Evolutionary conservation across 2,329 filamentous ascomycete species (phyloP).

Genomic region (Sporothrix variecibatus): DNA sequence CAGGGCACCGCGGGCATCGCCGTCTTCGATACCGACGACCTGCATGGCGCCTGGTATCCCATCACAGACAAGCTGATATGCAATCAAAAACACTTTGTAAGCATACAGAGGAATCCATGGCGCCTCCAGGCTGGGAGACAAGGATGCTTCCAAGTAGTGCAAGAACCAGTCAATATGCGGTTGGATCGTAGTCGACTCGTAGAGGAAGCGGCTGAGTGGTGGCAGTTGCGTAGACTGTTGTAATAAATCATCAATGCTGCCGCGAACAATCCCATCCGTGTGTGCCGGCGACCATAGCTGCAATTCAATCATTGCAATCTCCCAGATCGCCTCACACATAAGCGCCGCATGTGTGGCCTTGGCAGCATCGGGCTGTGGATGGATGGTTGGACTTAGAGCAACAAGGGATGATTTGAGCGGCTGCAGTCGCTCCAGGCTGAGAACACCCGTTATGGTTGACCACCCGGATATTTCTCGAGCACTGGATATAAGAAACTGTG

Average conservation of each 20-base stretch:
- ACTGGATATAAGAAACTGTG: slow-evolving; percentile 45
- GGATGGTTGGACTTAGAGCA: slow-evolving; percentile 39
- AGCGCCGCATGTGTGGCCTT: slow-evolving; percentile 28
- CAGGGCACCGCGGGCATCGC: slow-evolving; percentile 36
- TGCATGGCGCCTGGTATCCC: slow-evolving; percentile 34
- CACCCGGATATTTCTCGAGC: slow-evolving; percentile 46
- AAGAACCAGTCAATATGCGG: slow-evolving; percentile 29
- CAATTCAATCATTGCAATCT: slow-evolving; percentile 46
- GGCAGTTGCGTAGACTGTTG: slow-evolving; percentile 38
- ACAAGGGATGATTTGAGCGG: slow-evolving; percentile 41
- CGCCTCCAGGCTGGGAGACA: slow-evolving; percentile 37
- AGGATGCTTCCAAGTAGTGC: slow-evolving; percentile 25
- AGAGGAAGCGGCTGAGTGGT: slow-evolving; percentile 38
- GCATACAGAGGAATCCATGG: slow-evolving; percentile 45
- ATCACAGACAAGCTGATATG: slow-evolving; percentile 42
- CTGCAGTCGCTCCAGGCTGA: slow-evolving; percentile 44
- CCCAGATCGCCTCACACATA: slow-evolving; percentile 42
- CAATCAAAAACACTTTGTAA: slow-evolving; percentile 46
- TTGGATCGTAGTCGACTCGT: slow-evolving; percentile 36
- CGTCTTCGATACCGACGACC: slow-evolving; percentile 35
- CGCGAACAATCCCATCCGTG: slow-evolving; percentile 42
- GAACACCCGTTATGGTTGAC: slow-evolving; percentile 46
- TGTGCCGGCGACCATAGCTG: slow-evolving; percentile 46
- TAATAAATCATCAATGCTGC: slow-evolving; percentile 41
- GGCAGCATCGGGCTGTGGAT: not conserved